Base-by-base conservation (phyloP, 2,329 filamentous ascomycete species). In the Neonectria sp. region DNA sequence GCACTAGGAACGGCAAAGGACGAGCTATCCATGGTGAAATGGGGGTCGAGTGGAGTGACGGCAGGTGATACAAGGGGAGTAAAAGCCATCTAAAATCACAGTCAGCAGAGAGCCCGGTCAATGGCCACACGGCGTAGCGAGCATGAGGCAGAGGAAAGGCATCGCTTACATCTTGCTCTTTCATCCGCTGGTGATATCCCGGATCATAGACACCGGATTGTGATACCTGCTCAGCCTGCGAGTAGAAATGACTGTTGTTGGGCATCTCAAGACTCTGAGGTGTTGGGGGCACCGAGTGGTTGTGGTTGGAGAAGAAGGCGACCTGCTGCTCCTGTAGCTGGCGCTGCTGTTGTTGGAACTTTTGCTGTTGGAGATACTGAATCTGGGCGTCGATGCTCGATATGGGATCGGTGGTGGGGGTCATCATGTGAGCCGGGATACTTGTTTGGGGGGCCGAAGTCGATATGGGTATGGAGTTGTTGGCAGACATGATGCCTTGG, bases 1-100 rank as follows among this genome's bases (percentile, higher is more conserved):
- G 92, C 88, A 40, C 88, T 89, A 0, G 92, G 90, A 4, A 93
- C 86, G 6, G 88, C 86, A 73, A 90, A 93, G 55, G 84, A 57
- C 17, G 63, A 82, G 35, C 81, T 81, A 27, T 90, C 88, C 67
- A 89, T 82, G 52, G 87, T 85, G 77, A 93, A 94, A 70, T 91
- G 90, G 48, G 89, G 85, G 75, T 95, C 93, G 57, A 95, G 85
- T 25, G 93, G 93, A 2, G 93, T 95, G 49, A 95, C 93, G 5
- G 93, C 93, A n/a, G 93, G 93, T 21, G 93, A 95, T 12, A 93
- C 93, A 33, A 95, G 86, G 1, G 93, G 93, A 3, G 93, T 95
- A 77, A 95, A 95, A 11, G 90, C 86, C 88, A 93, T 90, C 89
- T 92, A 59, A 24, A 72, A 68, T 78, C 71, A 35, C 55, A 31